Conservation (phyloP, 306 rosid genomes). For the Fragaria nilgerrensis region DNA sequence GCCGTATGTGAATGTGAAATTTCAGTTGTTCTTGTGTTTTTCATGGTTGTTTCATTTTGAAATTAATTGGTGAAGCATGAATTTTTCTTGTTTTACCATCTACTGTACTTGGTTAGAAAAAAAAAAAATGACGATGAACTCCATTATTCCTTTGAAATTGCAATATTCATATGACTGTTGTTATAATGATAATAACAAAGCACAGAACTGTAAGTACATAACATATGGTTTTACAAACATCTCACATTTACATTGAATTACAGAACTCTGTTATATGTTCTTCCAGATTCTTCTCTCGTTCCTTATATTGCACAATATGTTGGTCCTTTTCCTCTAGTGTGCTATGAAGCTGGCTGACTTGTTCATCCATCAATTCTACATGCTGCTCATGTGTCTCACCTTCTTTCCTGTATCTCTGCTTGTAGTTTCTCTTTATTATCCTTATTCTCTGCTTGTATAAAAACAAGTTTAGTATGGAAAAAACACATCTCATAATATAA, state of each 20-base stretch:
- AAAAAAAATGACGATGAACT: too few species aligned
- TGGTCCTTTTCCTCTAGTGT: constrained; percentile 64
- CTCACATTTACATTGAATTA: constrained; percentile 19
- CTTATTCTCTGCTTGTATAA: constrained; percentile 52
- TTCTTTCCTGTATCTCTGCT: constrained; percentile 55
- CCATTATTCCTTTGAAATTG: too few species aligned
- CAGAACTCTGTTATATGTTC: constrained; percentile 65
- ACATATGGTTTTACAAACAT: constrained; percentile 16
- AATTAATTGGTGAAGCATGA: too few species aligned
- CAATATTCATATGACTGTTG: too few species aligned
- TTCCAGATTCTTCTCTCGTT: constrained; percentile 69
- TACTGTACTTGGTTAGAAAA: too few species aligned
- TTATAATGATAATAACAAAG: constrained; percentile 13
- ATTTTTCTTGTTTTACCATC: too few species aligned
- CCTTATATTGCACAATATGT: constrained; percentile 48
- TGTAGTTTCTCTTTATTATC: constrained; percentile 49
- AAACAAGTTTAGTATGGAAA: constrained; percentile 28
- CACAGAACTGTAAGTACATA: constrained; percentile 16
- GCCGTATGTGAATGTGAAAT: too few species aligned
- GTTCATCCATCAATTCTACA: constrained; percentile 51
- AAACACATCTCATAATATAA: constrained; percentile 21
- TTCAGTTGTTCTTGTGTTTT: too few species aligned
- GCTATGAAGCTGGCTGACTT: constrained; percentile 46
- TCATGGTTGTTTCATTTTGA: too few species aligned
- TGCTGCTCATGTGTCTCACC: constrained; percentile 45